These are phyloP conservation scores for Leccinum fallax DNA, from an alignment of 1,284 basidiomycete species.

Conservation along the genomic window DNA sequence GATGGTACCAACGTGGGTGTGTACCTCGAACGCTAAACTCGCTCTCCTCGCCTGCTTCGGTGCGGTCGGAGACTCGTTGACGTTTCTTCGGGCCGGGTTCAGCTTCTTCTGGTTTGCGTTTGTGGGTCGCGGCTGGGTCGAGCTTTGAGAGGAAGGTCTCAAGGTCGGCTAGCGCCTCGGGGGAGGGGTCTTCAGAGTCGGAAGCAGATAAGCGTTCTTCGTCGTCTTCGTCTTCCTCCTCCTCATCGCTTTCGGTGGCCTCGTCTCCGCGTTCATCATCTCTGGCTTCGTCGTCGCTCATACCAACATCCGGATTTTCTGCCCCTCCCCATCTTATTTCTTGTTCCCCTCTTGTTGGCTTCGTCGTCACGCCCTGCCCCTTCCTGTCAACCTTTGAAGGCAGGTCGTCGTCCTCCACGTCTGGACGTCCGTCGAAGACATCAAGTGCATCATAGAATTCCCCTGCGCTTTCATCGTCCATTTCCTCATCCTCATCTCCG, in stretches of 20 bases:
- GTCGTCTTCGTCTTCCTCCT: conserved; percentile 29
- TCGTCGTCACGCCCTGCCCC: neutral
- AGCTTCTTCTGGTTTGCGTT: conserved; percentile 64
- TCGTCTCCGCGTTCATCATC: conserved; percentile 28
- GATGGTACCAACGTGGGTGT: neutral
- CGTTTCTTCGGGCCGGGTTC: conserved; percentile 50
- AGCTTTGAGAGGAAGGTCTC: conserved; percentile 74
- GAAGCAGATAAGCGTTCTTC: conserved; percentile 52
- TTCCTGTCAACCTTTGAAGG: neutral
- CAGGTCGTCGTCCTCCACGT: conserved; percentile 27
- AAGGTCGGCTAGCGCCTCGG: conserved; percentile 65
- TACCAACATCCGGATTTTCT: conserved; percentile 21
- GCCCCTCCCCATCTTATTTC: conserved; percentile 15
- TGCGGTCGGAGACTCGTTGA: conserved; percentile 67
- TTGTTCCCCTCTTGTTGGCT: neutral
- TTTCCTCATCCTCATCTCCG: conserved; percentile 48
- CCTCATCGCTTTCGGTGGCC: conserved; percentile 34
- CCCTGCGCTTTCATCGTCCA: conserved; percentile 55
- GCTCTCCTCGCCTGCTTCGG: conserved; percentile 74
- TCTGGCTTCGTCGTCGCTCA: conserved; percentile 15
- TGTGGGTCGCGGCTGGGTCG: conserved; percentile 56
- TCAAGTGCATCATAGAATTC: conserved; percentile 71
- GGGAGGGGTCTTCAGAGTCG: conserved; percentile 58
- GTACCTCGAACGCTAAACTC: conserved; percentile 66
- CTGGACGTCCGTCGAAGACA: conserved; percentile 63